Conservation (phyloP, 768 basidiomycete genomes). For the Rhodotorula sphaerocarpa region DNA sequence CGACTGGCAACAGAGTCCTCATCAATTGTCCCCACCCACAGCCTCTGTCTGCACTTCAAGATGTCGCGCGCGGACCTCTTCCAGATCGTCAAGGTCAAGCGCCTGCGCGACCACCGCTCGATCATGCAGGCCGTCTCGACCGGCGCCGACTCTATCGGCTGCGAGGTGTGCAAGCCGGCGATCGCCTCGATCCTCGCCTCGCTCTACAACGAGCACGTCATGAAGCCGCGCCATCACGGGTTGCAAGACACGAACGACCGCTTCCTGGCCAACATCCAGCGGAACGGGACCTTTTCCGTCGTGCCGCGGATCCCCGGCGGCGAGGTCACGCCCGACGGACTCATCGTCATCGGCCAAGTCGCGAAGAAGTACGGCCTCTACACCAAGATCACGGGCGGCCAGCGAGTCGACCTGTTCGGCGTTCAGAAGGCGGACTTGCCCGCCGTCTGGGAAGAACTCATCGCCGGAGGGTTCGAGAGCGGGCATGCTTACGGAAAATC, state of each 20-base stretch:
- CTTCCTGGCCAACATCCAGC: conserved; percentile 38
- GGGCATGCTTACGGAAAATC: conserved; percentile 67
- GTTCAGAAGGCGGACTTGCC: conserved; percentile 63
- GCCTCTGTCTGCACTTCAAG: conserved; percentile 58
- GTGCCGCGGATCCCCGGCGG: conserved; percentile 65
- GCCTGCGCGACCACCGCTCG: conserved; percentile 52
- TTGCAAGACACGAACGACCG: conserved; percentile 55
- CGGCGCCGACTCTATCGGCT: conserved; percentile 53
- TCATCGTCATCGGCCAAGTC: conserved; percentile 58
- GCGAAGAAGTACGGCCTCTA: conserved; percentile 62
- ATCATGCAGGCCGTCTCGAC: conserved; percentile 53
- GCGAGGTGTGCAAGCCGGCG: conserved; percentile 66
- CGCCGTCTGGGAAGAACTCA: conserved; percentile 57
- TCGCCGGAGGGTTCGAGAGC: conserved; percentile 61
- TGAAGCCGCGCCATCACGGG: conserved; percentile 54
- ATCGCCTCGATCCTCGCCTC: conserved; percentile 51
- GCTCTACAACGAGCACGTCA: conserved; percentile 58
- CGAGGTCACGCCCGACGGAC: conserved; percentile 60
- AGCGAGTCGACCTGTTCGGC: conserved; percentile 65
- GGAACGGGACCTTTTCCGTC: conserved; percentile 57
- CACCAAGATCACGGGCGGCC: conserved; percentile 51
- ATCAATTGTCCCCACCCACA: not conserved
- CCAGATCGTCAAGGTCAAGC: conserved; percentile 57
- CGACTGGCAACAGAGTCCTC: no score
- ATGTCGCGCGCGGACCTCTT: conserved; percentile 62